Percentiles rank a stretch among this genome's conserved stretches.
phyloP scores from a whole-genome alignment of 192 early-diverging fungal genomes.

The Cladochytrium replicatum region DNA sequence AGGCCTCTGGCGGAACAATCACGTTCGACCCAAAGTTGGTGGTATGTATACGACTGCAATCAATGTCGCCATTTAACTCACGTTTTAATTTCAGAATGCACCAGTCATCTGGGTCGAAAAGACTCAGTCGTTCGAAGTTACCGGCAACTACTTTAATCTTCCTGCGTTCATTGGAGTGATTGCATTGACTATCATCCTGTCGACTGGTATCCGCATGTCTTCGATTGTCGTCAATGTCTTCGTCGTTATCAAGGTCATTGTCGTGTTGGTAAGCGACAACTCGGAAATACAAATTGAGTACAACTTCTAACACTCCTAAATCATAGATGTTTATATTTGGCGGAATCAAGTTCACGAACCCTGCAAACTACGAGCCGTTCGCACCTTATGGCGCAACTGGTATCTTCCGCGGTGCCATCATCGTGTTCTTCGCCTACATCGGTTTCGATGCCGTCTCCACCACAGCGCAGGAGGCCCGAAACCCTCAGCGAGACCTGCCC shows the following conservation, averaged over 20 bases:
- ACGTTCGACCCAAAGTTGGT: constrained; percentile 45
- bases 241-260: constrained; percentile 62
- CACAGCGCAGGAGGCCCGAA: constrained; percentile 68
- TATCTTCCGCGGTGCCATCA: constrained; percentile 45
- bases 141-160: no score
- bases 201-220: constrained; percentile 63
- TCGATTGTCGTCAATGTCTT: constrained; percentile 61
- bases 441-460: constrained; percentile 86
- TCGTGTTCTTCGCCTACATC: constrained; percentile 70
- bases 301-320: no score
- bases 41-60: no score
- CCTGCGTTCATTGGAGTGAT: constrained; percentile 64
- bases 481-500: constrained; percentile 72
- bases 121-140: no score
- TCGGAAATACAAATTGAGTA: no score
- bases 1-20: constrained; percentile 39
- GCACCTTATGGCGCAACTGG: constrained; percentile 69
- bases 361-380: constrained; percentile 66
- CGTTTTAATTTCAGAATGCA: no score
- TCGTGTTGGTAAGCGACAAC: no score
- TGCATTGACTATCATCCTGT: constrained; percentile 53
- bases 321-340: constrained; percentile 81
- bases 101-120: constrained; percentile 59
- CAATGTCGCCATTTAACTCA: no score
- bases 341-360: constrained; percentile 55